Conservation (phyloP, 2,329 filamentous ascomycete species). For the Pseudogymnoascus destructans region DNA sequence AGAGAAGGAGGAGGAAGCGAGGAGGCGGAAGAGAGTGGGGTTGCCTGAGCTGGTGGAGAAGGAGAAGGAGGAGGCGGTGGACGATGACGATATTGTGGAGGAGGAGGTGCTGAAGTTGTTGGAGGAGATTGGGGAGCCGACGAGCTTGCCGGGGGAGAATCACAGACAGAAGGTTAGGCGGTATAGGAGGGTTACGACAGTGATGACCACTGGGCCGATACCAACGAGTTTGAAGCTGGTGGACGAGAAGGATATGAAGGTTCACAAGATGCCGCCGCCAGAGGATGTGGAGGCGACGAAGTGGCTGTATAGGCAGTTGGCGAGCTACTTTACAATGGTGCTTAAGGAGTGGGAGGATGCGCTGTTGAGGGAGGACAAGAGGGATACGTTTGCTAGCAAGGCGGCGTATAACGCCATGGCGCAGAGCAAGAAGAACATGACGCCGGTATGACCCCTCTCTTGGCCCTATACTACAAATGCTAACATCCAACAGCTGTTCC, state of each 20-base stretch:
- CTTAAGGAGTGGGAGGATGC: conserved; percentile 74
- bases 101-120: conserved; percentile 57
- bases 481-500: conserved; percentile 48
- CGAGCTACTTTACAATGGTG: conserved; percentile 95
- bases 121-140: conserved; percentile 60
- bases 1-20: conserved; percentile 59
- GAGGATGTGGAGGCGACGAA: conserved; percentile 51
- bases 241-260: conserved; percentile 79
- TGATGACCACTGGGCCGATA: conserved; percentile 63
- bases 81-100: conserved; percentile 52
- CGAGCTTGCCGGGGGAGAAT: conserved; percentile 66
- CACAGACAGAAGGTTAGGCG: conserved; percentile 56
- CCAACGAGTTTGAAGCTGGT: conserved; percentile 72
- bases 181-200: conserved; percentile 50
- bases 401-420: conserved; percentile 75
- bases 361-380: conserved; percentile 50
- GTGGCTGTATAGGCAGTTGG: conserved; percentile 75
- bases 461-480: background rate
- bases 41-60: conserved; percentile 57
- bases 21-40: conserved; percentile 62
- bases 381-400: conserved; percentile 62
- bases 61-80: conserved; percentile 33
- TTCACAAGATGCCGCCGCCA: conserved; percentile 44
- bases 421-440: conserved; percentile 77
- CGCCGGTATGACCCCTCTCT: conserved; percentile 40